These are phyloP conservation scores for Russula olivacea DNA, from an alignment of 768 basidiomycete genomes.

Conservation along the genomic window DNA sequence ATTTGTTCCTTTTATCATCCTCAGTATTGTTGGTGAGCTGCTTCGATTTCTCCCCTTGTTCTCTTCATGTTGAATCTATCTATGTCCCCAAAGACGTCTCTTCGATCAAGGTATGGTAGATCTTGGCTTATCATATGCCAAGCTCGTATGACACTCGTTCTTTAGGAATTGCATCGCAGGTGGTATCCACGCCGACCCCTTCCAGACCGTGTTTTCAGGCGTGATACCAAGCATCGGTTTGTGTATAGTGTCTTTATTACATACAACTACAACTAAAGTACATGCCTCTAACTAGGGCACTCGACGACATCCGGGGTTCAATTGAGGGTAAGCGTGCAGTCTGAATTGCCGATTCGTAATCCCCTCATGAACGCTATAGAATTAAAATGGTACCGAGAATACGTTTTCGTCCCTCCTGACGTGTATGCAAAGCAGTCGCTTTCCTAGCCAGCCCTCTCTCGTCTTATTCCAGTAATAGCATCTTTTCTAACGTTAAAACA, in stretches of 20 bases:
- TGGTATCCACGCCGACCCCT: conserved; percentile 50
- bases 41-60: neutral
- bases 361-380: conserved; percentile 40
- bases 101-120: conserved; percentile 57
- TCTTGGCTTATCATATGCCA: neutral
- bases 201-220: conserved; percentile 27
- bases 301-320: conserved; percentile 75
- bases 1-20: neutral
- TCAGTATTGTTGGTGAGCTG: conserved; percentile 63
- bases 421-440: conserved; percentile 11
- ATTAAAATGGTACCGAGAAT: conserved; percentile 70
- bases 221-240: conserved; percentile 55
- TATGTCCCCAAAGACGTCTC: conserved; percentile 57
- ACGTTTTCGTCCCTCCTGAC: conserved; percentile 52
- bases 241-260: conserved; percentile 8
- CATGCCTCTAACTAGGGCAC: conserved; percentile 45
- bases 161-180: conserved; percentile 66
- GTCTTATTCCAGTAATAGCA: neutral
- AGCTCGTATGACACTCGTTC: neutral
- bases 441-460: neutral
- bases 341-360: neutral
- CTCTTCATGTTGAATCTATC: neutral
- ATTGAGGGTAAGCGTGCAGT: conserved; percentile 53
- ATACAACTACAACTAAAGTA: neutral
- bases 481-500: neutral